A percentile compares a stretch with the other conserved stretches of the same genome.
Evolutionary conservation across 768 basidiomycete species (phyloP).

Genomic region (Pisolithus albus): DNA sequence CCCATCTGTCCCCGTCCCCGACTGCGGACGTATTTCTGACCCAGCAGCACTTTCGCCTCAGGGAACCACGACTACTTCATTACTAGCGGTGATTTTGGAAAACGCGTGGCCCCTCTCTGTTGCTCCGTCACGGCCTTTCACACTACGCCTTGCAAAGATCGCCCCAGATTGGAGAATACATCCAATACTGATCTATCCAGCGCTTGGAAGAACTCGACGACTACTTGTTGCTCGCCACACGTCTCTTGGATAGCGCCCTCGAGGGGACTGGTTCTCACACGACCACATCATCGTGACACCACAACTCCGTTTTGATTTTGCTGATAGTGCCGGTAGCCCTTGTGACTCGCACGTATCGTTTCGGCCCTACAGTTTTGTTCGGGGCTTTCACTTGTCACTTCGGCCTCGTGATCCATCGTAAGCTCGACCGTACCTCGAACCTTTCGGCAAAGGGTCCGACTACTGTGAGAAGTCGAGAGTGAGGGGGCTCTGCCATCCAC

Average conservation of each 20-base stretch:
- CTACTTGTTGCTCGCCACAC: neutral
- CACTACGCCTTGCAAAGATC: neutral
- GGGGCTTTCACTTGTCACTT: too few species aligned
- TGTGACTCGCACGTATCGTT: slow-evolving; percentile 3
- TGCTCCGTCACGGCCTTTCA: neutral
- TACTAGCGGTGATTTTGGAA: slow-evolving; percentile 8
- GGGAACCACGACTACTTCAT: slow-evolving; percentile 12
- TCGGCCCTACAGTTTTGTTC: slow-evolving; percentile 1
- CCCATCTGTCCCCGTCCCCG: slow-evolving; percentile 3
- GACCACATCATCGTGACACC: slow-evolving; percentile 20
- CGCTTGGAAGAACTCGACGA: neutral
- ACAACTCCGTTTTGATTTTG: slow-evolving; percentile 11
- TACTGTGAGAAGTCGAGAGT: too few species aligned
- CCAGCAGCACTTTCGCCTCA: slow-evolving; percentile 15
- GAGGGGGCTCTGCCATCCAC: neutral
- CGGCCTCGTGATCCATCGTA: too few species aligned
- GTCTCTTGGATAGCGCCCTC: slow-evolving; percentile 20
- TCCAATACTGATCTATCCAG: neutral
- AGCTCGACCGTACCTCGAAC: too few species aligned
- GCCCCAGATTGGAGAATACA: neutral
- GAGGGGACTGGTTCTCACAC: slow-evolving; percentile 23
- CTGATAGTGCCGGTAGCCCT: slow-evolving; percentile 5
- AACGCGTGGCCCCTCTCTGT: slow-evolving; percentile 1
- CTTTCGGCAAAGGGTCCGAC: too few species aligned
- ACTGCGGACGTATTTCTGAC: neutral